A percentile compares a stretch with the other conserved stretches of the same genome.
phyloP scores from a whole-genome alignment of 345 rosid genomes.

The Aquilaria malaccensis region DNA sequence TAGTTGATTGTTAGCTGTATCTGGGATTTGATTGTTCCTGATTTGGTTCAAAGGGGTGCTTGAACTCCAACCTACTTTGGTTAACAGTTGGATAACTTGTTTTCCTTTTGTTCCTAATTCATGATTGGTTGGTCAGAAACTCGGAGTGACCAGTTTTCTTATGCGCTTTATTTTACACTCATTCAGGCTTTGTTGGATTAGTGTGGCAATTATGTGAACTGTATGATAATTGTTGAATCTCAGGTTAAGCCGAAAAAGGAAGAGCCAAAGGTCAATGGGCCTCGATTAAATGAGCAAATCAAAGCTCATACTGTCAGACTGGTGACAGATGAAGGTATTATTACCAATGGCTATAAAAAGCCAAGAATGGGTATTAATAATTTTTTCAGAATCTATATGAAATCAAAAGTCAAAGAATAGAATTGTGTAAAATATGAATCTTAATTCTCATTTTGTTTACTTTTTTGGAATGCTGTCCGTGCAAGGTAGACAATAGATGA shows the following conservation, averaged over 20 bases:
- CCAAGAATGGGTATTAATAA: background rate
- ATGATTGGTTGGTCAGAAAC: too few relatives aligned
- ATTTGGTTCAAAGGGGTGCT: background rate
- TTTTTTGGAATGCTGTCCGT: background rate
- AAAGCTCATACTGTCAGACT: constrained; percentile 36
- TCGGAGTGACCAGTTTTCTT: background rate
- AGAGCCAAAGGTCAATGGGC: constrained; percentile 20
- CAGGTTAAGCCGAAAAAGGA: constrained; percentile 36
- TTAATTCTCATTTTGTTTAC: background rate
- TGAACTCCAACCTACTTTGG: background rate
- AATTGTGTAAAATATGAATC: background rate
- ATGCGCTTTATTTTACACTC: background rate
- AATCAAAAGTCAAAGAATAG: background rate
- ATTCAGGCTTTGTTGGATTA: background rate
- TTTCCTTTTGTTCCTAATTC: background rate
- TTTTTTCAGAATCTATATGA: background rate
- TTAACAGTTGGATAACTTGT: background rate
- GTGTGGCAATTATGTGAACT: background rate
- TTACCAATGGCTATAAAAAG: background rate
- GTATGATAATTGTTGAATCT: constrained; percentile 8
- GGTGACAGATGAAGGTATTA: constrained; percentile 45
- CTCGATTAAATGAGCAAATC: constrained; percentile 40
- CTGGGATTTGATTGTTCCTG: background rate
- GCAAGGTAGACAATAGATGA: background rate
- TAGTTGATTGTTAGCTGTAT: background rate